Conservation (phyloP, 192 early-diverging fungal genomes). For the Lobosporangium transversale region DNA sequence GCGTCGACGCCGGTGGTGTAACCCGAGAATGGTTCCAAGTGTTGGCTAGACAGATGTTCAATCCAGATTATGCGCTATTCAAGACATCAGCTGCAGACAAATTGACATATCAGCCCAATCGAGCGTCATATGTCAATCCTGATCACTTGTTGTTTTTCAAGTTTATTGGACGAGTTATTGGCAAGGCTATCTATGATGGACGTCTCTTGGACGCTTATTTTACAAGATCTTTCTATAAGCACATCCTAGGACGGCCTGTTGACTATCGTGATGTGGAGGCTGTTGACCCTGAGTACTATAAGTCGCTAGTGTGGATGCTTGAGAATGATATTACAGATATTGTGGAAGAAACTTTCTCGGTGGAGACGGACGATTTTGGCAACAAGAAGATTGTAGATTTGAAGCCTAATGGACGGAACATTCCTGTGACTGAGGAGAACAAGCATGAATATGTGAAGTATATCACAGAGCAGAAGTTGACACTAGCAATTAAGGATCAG, state of each 20-base stretch:
- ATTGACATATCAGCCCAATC: constrained; percentile 98
- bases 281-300: constrained; percentile 96
- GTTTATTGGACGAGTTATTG: constrained; percentile 98
- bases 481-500: constrained; percentile 93
- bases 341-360: constrained; percentile 93
- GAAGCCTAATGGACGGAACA: constrained; percentile 86
- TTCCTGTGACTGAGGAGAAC: constrained; percentile 93
- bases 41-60: constrained; percentile 96
- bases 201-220: constrained; percentile 95
- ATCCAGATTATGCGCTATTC: constrained; percentile 98
- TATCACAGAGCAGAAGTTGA: constrained; percentile 92
- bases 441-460: constrained; percentile 96
- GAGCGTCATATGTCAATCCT: constrained; percentile 88
- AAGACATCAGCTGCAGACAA: constrained; percentile 94
- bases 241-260: constrained; percentile 90
- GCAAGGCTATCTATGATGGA: constrained; percentile 99
- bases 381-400: constrained; percentile 86
- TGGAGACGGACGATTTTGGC: constrained; percentile 96
- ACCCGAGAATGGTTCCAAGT: constrained; percentile 99
- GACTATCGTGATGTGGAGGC: constrained; percentile 99
- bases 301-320: constrained; percentile 97
- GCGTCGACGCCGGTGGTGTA: constrained; percentile 97
- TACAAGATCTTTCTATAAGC: constrained; percentile 98
- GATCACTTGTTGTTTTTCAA: constrained; percentile 97
- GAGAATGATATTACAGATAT: constrained; percentile 96